Evolutionary conservation across 2,329 filamentous ascomycete species (phyloP).

Genomic region (Paraphaeosphaeria minitans): DNA sequence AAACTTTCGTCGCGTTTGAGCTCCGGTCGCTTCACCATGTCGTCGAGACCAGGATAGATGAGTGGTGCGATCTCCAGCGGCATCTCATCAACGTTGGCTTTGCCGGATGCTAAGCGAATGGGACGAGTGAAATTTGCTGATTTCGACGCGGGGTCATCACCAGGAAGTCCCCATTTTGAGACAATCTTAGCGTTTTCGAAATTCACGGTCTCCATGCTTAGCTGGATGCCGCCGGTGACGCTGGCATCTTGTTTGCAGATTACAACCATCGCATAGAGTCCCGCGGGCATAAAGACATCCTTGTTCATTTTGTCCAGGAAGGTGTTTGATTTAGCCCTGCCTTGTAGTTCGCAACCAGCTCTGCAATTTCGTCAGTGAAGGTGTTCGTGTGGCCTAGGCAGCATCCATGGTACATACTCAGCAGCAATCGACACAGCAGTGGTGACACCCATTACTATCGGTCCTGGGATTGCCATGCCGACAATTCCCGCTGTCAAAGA

Average conservation of each 20-base stretch:
- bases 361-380: conserved; percentile 51
- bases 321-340: conserved; percentile 52
- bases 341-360: conserved; percentile 50
- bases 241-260: conserved; percentile 56
- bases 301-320: conserved; percentile 63
- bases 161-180: conserved; percentile 24
- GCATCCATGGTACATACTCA: conserved; percentile 26
- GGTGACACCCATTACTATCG: conserved; percentile 12
- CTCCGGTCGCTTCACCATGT: conserved; percentile 20
- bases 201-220: conserved; percentile 47
- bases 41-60: conserved; percentile 47
- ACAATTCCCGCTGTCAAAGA: conserved; percentile 14
- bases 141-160: conserved; percentile 37
- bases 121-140: conserved; percentile 15
- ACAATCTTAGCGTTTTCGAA: conserved; percentile 31
- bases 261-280: conserved; percentile 61
- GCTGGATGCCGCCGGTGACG: conserved; percentile 39
- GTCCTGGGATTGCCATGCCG: conserved; percentile 10
- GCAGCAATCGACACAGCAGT: conserved; percentile 19
- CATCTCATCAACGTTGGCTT: conserved; percentile 45
- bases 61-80: conserved; percentile 49
- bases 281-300: conserved; percentile 62
- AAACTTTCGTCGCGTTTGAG: conserved; percentile 22
- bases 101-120: conserved; percentile 17
- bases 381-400: background rate